These are phyloP conservation scores for Phaeotremella fagi DNA, from an alignment of 768 basidiomycete species.

Conservation along the genomic window DNA sequence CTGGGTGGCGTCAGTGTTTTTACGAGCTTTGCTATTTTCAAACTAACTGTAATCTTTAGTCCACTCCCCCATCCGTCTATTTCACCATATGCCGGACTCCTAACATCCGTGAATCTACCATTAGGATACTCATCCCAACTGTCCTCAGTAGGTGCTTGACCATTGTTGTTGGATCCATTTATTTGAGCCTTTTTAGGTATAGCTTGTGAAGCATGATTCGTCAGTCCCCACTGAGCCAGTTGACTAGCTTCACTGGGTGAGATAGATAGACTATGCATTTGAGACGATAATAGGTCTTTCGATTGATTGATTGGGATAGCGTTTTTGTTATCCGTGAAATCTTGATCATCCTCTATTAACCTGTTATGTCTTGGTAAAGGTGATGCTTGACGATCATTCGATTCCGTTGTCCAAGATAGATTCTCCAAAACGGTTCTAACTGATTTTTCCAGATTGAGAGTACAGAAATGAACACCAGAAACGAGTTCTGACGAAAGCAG, in stretches of 20 bases:
- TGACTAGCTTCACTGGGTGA: slow-evolving; percentile 50
- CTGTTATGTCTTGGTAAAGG: slow-evolving; percentile 45
- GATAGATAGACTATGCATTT: slow-evolving; percentile 46
- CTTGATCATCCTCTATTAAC: slow-evolving; percentile 42
- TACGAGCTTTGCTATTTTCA: neutral
- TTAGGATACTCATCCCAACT: slow-evolving; percentile 51
- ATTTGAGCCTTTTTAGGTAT: slow-evolving; percentile 33
- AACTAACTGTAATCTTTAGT: slow-evolving; percentile 46
- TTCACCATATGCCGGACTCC: slow-evolving; percentile 49
- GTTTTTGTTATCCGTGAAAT: slow-evolving; percentile 24
- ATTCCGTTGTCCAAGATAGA: slow-evolving; percentile 59
- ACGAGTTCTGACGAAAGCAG: slow-evolving; percentile 50
- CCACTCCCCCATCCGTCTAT: slow-evolving; percentile 50
- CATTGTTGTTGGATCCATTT: slow-evolving; percentile 32
- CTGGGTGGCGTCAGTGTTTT: slow-evolving; percentile 49
- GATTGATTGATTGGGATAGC: neutral
- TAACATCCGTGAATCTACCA: slow-evolving; percentile 49
- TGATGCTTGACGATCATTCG: slow-evolving; percentile 27
- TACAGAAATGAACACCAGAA: slow-evolving; percentile 84
- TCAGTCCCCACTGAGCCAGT: slow-evolving; percentile 43
- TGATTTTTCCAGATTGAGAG: slow-evolving; percentile 94
- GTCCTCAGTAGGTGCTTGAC: slow-evolving; percentile 37
- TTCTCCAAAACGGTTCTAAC: slow-evolving; percentile 76
- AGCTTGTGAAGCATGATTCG: slow-evolving; percentile 32
- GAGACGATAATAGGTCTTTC: slow-evolving; percentile 4